Conservation (phyloP, 1,284 basidiomycete species). For the Rhodotorula sp. region DNA sequence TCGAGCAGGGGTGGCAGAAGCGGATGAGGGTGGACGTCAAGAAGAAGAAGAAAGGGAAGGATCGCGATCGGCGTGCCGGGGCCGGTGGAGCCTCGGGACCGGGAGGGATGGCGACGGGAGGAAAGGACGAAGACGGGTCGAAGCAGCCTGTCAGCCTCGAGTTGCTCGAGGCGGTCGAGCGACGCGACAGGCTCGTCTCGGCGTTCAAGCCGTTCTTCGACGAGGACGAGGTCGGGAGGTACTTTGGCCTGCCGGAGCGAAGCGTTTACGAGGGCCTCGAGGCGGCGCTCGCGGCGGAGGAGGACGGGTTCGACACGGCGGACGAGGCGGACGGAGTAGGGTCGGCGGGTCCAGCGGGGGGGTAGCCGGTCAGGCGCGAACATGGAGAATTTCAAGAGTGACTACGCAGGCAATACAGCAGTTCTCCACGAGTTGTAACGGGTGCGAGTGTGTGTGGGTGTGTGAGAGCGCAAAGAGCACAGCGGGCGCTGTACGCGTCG, state of each 20-base stretch:
- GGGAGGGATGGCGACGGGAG: background rate
- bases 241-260: constrained; percentile 68
- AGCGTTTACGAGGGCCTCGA: constrained; percentile 73
- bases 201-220: constrained; percentile 66
- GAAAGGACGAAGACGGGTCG: constrained; percentile 57
- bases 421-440: no score
- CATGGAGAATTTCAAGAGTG: no score
- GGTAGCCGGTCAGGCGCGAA: no score
- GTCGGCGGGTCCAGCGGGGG: background rate
- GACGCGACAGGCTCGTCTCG: constrained; percentile 70
- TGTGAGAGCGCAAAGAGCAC: no score
- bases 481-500: no score
- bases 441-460: no score
- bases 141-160: constrained; percentile 66
- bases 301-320: background rate
- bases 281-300: constrained; percentile 48
- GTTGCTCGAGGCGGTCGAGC: constrained; percentile 66
- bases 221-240: constrained; percentile 65
- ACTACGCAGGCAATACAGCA: no score
- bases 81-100: constrained; percentile 60
- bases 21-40: constrained; percentile 50
- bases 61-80: constrained; percentile 44
- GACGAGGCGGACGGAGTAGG: background rate
- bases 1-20: constrained; percentile 56
- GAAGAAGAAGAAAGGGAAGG: constrained; percentile 57